Conservation (phyloP, 1,284 basidiomycete genomes). For the Boletus semigastroideus region DNA sequence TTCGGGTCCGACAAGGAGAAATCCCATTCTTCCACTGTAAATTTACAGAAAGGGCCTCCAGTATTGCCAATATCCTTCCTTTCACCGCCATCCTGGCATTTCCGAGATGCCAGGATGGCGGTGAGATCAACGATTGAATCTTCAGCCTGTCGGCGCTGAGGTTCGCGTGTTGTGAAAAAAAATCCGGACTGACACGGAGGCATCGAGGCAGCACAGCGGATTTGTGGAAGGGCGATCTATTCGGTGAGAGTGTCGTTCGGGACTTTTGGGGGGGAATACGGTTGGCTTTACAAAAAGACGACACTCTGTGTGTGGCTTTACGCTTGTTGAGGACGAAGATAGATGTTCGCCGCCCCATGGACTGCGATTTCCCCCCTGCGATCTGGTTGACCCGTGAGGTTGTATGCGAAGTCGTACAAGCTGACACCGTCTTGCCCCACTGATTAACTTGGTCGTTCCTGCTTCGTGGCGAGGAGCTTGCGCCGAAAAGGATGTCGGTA, state of each 20-base stretch:
- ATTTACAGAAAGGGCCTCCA: slow-evolving; percentile 11
- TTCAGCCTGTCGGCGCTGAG: slow-evolving; percentile 47
- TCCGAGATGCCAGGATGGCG: slow-evolving; percentile 2
- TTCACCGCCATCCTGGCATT: slow-evolving; percentile 46
- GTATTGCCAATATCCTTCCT: slow-evolving; percentile 37
- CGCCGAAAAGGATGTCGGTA: not conserved
- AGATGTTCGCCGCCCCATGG: slow-evolving; percentile 19
- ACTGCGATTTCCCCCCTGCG: slow-evolving; percentile 19
- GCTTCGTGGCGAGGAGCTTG: slow-evolving; percentile 15
- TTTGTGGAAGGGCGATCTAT: slow-evolving; percentile 75
- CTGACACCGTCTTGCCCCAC: slow-evolving; percentile 16
- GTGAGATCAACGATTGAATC: slow-evolving; percentile 43
- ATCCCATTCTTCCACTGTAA: slow-evolving; percentile 69
- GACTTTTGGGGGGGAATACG: slow-evolving; percentile 24
- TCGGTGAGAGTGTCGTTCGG: slow-evolving; percentile 71
- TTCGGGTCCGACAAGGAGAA: slow-evolving; percentile 61
- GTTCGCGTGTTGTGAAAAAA: slow-evolving; percentile 49
- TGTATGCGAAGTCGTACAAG: slow-evolving; percentile 1
- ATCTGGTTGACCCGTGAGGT: slow-evolving; percentile 6
- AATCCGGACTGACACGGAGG: slow-evolving; percentile 42
- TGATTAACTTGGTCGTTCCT: slow-evolving; percentile 14
- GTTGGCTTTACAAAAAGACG: slow-evolving; percentile 22
- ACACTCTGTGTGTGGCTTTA: slow-evolving; percentile 25
- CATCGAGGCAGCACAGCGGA: slow-evolving; percentile 65
- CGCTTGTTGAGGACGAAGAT: slow-evolving; percentile 15